A percentile compares a stretch with the other conserved stretches of the same genome.
These are phyloP conservation scores for Ceratobasidium papillatum DNA, from an alignment of 1,284 basidiomycete species.

Conservation along the genomic window DNA sequence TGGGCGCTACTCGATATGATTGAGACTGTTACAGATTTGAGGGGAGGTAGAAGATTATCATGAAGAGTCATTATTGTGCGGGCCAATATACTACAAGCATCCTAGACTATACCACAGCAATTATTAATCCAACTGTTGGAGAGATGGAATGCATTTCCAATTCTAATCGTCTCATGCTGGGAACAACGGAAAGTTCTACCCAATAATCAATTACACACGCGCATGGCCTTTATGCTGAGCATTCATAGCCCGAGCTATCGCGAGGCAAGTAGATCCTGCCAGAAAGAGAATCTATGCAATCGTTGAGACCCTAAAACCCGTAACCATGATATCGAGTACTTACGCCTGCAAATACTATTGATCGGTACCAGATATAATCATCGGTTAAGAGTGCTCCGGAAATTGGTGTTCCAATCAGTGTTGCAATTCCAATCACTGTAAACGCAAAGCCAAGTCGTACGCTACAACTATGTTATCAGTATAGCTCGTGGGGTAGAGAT, in stretches of 20 bases:
- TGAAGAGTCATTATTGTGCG: too few species aligned
- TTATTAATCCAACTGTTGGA: too few species aligned
- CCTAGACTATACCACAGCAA: too few species aligned
- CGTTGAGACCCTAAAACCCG: not conserved
- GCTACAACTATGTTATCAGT: not conserved
- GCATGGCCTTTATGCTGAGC: not conserved
- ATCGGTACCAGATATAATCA: slow-evolving; percentile 22
- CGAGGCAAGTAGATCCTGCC: not conserved
- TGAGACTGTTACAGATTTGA: too few species aligned
- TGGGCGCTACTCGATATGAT: too few species aligned
- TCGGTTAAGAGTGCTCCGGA: slow-evolving; percentile 30
- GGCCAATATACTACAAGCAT: too few species aligned
- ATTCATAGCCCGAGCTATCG: not conserved
- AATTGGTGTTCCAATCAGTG: slow-evolving; percentile 34
- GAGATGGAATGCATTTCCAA: too few species aligned
- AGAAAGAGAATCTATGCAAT: not conserved
- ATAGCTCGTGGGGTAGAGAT: not conserved
- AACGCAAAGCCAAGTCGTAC: slow-evolving; percentile 37
- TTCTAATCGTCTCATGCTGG: too few species aligned
- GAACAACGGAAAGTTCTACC: not conserved
- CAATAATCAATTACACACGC: not conserved
- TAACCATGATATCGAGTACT: not conserved
- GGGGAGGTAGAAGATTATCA: too few species aligned
- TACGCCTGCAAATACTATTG: slow-evolving; percentile 32
- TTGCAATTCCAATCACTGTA: slow-evolving; percentile 12